Base-by-base conservation (phyloP, 2,329 filamentous ascomycete genomes). In the Aureobasidium melanogenum region DNA sequence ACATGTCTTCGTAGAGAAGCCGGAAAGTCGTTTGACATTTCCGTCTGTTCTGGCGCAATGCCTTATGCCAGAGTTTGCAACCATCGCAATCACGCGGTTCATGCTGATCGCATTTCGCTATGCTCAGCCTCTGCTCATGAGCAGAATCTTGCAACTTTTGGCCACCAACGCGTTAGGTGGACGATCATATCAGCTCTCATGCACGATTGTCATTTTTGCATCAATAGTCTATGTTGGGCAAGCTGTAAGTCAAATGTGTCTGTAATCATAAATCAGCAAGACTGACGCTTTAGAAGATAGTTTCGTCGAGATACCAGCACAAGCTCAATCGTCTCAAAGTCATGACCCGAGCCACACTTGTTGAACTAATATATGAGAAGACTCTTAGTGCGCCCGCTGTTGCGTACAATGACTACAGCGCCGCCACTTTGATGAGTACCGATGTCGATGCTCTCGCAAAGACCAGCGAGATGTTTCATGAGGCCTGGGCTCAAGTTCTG, bases 401-500 rank as follows among this genome's bases (percentile, higher is more conserved):
- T 34, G 26, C 39, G 26, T 46, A 57, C 41, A 46, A 57, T 17
- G 54, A 57, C 41, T 57, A 32, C 22, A 44, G 38, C n/a, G 54
- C 54, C 8, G 19, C 44, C 39, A 57, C 54, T 17, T 28, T 57
- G 1, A 57, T 63, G 44, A 62, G 52, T 30, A 58, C 28, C 19
- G 62, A 63, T 15, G 51, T 51, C 2, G 62, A 63, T n/a, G 44
- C 44, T 34, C 60, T 63, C 2, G n/a, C 8, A 8, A 34, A 36
- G 19, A 26, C 54, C 26, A 60, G 43, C 10, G 62, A 60, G 15
- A 62, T 62, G 62, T 47, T 63, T 15, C 62, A 63, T 22, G 62
- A 62, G 15, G 24, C 60, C 24, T 63, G 62, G 54, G 26, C 59
- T 39, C 44, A 62, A n/a, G 22, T 59, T 8, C n/a, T 63, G 7